Conservation (phyloP, 192 early-diverging fungal genomes). For the Mycoemilia scoparia region DNA sequence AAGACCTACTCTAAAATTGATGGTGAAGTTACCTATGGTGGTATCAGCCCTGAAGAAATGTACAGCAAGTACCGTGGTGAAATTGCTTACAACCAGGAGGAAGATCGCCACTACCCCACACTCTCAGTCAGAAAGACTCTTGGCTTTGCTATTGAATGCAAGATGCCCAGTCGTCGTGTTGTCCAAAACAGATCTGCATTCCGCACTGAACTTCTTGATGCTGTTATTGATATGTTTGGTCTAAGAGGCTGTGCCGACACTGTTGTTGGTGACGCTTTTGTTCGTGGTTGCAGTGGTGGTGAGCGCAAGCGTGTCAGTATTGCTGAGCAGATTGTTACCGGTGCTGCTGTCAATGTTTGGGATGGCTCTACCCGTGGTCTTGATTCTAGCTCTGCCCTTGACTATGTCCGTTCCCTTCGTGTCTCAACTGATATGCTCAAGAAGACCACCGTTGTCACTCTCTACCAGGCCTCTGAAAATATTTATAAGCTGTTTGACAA, state of each 20-base stretch:
- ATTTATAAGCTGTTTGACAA: conserved; percentile 59
- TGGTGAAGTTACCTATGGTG: conserved; percentile 44
- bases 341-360: conserved; percentile 35
- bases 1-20: conserved; percentile 34
- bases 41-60: conserved; percentile 39
- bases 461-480: conserved; percentile 60
- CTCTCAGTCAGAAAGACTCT: conserved; percentile 63
- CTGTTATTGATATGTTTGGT: conserved; percentile 37
- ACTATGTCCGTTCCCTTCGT: conserved; percentile 52
- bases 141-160: conserved; percentile 54
- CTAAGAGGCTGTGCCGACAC: conserved; percentile 31
- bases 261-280: conserved; percentile 34
- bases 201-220: conserved; percentile 16
- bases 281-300: conserved; percentile 47
- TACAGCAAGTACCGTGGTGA: conserved; percentile 41
- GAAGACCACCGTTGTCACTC: conserved; percentile 36
- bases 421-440: conserved; percentile 47
- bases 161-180: conserved; percentile 44
- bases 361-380: conserved; percentile 42
- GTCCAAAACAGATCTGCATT: conserved; percentile 37
- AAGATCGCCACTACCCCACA: conserved; percentile 59
- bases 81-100: conserved; percentile 30
- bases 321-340: conserved; percentile 35
- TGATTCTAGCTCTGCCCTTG: conserved; percentile 36
- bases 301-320: conserved; percentile 47